These are phyloP conservation scores for Zopfochytrium polystomum DNA, from an alignment of 371 early-diverging fungal species.

Conservation along the genomic window DNA sequence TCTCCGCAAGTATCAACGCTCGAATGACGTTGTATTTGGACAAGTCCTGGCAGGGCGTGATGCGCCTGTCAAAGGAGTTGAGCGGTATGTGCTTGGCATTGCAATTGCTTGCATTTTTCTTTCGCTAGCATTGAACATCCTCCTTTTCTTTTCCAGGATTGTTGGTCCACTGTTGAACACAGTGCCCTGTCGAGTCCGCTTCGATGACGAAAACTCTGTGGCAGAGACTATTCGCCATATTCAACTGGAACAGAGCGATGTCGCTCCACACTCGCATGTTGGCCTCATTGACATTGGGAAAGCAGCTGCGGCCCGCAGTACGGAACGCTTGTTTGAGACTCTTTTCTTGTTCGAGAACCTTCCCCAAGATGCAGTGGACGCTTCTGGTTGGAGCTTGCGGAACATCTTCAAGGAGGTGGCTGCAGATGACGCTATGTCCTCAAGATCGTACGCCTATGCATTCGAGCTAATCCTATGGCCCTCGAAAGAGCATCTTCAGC, in stretches of 20 bases:
- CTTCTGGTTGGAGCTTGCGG: not conserved
- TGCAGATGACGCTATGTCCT: not conserved
- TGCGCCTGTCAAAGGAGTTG: slow-evolving; percentile 19
- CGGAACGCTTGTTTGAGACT: slow-evolving; percentile 15
- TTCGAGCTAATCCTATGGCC: slow-evolving; percentile 4
- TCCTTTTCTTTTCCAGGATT: too few relatives aligned
- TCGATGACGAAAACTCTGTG: too few relatives aligned
- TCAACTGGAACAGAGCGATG: too few relatives aligned
- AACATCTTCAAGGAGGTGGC: not conserved
- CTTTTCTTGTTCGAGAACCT: slow-evolving; percentile 16
- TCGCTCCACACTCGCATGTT: too few relatives aligned
- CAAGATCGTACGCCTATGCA: not conserved
- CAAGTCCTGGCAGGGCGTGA: slow-evolving; percentile 25
- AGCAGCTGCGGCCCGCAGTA: too few relatives aligned
- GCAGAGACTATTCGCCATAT: too few relatives aligned
- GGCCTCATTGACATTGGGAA: too few relatives aligned
- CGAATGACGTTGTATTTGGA: slow-evolving; percentile 32
- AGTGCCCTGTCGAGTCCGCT: too few relatives aligned
- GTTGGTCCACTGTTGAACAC: too few relatives aligned
- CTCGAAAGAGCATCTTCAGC: not conserved
- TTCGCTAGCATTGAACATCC: too few relatives aligned
- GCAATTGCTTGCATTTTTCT: too few relatives aligned
- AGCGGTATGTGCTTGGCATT: not conserved
- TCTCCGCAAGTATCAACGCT: slow-evolving; percentile 11
- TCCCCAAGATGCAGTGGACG: too few relatives aligned